Evolutionary conservation across 2,329 filamentous ascomycete genomes (phyloP), one percentile per base, ranked within the genome.

Genomic region (Sclerotiophoma versabilis): DNA sequence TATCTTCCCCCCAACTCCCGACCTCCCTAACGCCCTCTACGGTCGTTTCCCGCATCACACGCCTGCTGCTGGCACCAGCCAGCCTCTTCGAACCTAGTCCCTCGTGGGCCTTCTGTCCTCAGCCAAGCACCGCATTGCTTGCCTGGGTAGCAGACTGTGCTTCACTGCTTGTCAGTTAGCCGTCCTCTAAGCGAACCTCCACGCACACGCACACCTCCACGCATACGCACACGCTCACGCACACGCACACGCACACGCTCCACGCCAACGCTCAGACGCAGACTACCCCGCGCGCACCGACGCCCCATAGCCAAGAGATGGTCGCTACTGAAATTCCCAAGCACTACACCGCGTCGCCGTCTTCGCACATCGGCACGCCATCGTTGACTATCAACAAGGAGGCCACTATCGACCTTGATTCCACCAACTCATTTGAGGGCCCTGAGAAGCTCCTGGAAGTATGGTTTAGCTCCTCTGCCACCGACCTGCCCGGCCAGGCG

Each of bases 361-460:
- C 91, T 63, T 87, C 84, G 57, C 81, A 85, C 66, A 85, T 87
- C 77, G 91, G 87, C 68, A 93, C 91, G 53, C 92, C 93, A 56
- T 91, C 95, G 75, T 81, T 97, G 81, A 97, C 91, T 44, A 98
- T 98, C 83, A 98, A 98, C 80, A 92, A 92, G 78, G 91, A 96
- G 81, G 92, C 93, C 68, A 92, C 91, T 64, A 85, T 92, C 66
- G 93, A 96, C 76, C 85, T 97, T 71, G 95, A 98, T 80, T 97
- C 93, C 53, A 90, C 83, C 83, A 96, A 92, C 83, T 93, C 93
- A 64, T 99, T 99, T 74, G 95, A 99, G 83, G 93, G 93, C 55
- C 95, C 95, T 37, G 95, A 99, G 81, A 99, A 99, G 82, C 84
- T 99, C 49, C 84, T 99, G 69, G 95, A 99, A 81, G 93, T 99